Conservation (phyloP, 2,329 filamentous ascomycete genomes). For the Aureobasidium leucospermi region DNA sequence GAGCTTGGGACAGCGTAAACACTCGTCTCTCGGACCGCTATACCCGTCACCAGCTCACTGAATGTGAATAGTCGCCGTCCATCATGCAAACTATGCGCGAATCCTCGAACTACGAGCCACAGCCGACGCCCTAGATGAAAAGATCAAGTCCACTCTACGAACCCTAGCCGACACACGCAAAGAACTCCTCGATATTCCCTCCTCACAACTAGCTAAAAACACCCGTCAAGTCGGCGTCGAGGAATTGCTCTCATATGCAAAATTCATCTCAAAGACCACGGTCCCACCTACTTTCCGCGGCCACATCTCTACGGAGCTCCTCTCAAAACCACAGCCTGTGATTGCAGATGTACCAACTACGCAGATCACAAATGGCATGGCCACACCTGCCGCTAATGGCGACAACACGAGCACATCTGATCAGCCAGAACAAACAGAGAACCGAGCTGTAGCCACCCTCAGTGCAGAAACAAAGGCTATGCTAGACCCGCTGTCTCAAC, state of each 20-base stretch:
- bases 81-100: conserved; percentile 66
- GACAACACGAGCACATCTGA: background rate
- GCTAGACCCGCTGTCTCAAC: conserved; percentile 49
- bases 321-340: background rate
- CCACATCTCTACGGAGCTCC: conserved; percentile 1
- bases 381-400: conserved; percentile 20
- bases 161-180: conserved; percentile 66
- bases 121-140: conserved; percentile 58
- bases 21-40: background rate
- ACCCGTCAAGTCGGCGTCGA: conserved; percentile 54
- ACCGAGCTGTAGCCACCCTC: conserved; percentile 21
- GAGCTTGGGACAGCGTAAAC: conserved; percentile 56
- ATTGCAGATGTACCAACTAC: conserved; percentile 12
- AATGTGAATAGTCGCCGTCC: conserved; percentile 45
- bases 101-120: conserved; percentile 62
- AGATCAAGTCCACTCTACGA: conserved; percentile 63
- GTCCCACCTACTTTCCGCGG: conserved; percentile 54
- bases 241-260: conserved; percentile 69
- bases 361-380: conserved; percentile 26
- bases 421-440: background rate
- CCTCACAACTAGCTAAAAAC: conserved; percentile 32
- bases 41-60: conserved; percentile 31
- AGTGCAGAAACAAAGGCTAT: conserved; percentile 30
- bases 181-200: conserved; percentile 58
- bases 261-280: conserved; percentile 72